Conservation (phyloP, 169 alveolate genomes). For the Eimeria falciformis region DNA sequence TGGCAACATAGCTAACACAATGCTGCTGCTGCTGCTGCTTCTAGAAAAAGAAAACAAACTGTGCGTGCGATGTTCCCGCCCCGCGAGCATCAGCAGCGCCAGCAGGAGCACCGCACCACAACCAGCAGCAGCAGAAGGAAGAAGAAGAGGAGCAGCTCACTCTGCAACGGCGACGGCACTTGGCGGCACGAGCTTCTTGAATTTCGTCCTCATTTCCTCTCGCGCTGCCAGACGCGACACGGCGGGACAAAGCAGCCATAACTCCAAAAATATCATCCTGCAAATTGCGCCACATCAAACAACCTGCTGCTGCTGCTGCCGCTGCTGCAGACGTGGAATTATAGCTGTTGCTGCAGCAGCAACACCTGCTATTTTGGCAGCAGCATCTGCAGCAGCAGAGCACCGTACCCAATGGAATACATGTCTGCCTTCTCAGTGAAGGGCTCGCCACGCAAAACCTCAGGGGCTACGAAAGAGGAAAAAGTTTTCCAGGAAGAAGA, state of each 20-base stretch:
- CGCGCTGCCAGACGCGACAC: constrained; percentile 22
- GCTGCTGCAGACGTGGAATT: background rate
- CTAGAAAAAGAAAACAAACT: too few relatives aligned
- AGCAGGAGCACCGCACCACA: background rate
- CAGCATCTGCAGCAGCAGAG: constrained; percentile 35
- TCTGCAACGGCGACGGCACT: constrained; percentile 23
- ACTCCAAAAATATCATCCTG: constrained; percentile 52
- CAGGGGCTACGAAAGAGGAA: constrained; percentile 46
- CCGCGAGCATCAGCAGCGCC: too few relatives aligned
- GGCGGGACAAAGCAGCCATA: constrained; percentile 53
- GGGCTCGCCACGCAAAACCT: background rate
- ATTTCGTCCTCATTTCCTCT: constrained; percentile 23
- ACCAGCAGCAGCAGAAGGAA: constrained; percentile 21
- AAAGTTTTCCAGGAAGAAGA: background rate
- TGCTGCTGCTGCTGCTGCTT: too few relatives aligned
- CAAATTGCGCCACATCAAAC: background rate
- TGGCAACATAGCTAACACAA: too few relatives aligned
- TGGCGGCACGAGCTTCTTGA: constrained; percentile 48
- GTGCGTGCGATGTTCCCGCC: too few relatives aligned
- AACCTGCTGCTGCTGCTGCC: background rate
- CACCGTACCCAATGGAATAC: constrained; percentile 66
- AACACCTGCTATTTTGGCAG: background rate
- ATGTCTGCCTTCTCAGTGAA: constrained; percentile 71
- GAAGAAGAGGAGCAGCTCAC: constrained; percentile 15
- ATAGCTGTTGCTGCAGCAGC: background rate